These are phyloP conservation scores for Paramecium tetraurelia DNA, from an alignment of 73 alveolate species.

Conservation along the genomic window DNA sequence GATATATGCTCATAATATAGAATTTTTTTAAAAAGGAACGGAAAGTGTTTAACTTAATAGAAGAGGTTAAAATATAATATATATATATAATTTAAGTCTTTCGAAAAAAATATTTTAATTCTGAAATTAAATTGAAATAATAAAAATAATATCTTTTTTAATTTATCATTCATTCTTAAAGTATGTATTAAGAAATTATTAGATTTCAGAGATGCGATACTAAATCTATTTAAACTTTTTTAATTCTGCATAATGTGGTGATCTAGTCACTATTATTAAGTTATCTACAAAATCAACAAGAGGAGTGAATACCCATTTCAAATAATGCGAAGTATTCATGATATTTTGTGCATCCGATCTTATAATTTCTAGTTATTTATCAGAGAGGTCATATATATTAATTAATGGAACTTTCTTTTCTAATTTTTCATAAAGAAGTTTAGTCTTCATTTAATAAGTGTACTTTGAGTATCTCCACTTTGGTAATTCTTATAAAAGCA, in stretches of 20 bases:
- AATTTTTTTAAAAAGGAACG: no score
- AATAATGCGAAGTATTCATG: not conserved
- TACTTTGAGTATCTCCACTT: not conserved
- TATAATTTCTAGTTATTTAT: not conserved
- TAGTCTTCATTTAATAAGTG: not conserved
- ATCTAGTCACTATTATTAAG: not conserved
- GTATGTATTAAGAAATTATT: not conserved
- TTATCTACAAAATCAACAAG: not conserved
- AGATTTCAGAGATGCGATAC: not conserved
- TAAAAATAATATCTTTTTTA: no score
- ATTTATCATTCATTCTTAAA: not conserved
- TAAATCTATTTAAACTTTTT: not conserved
- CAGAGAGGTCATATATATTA: not conserved
- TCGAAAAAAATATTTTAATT: no score
- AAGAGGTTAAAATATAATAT: no score
- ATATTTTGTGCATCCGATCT: not conserved
- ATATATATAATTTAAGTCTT: no score
- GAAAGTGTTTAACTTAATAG: no score
- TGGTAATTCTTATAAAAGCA: not conserved
- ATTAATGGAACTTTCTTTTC: not conserved
- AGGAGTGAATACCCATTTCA: not conserved
- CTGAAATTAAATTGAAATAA: not conserved
- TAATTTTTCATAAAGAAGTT: not conserved
- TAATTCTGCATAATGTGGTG: not conserved
- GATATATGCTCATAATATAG: no score